These are phyloP conservation scores for Leptosphaerulina australis DNA, from an alignment of 2,329 filamentous ascomycete species.

Conservation along the genomic window DNA sequence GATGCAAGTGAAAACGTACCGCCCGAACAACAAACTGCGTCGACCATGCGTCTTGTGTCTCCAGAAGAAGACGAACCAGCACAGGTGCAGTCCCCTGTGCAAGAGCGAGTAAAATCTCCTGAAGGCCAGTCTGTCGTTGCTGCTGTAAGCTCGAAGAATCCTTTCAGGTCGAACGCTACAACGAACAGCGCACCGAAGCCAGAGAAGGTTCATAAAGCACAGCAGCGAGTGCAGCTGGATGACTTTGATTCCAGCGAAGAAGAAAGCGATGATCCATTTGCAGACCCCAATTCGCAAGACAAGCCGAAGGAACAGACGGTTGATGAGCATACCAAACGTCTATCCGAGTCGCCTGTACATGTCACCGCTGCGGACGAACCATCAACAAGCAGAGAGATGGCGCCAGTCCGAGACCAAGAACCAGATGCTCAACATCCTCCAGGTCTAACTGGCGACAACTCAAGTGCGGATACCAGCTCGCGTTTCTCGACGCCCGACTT, in stretches of 20 bases:
- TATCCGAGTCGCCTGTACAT: conserved; percentile 72
- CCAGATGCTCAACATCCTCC: conserved; percentile 58
- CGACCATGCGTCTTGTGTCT: conserved; percentile 45
- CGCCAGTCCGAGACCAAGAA: conserved; percentile 33
- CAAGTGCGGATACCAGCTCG: conserved; percentile 65
- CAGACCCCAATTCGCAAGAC: conserved; percentile 46
- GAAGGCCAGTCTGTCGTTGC: conserved; percentile 29
- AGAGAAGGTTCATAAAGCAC: conserved; percentile 64
- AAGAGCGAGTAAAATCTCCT: conserved; percentile 30
- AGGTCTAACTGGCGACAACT: conserved; percentile 71
- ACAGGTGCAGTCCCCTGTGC: conserved; percentile 18
- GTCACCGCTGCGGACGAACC: conserved; percentile 63
- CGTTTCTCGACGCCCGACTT: conserved; percentile 46
- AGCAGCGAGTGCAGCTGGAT: conserved; percentile 69
- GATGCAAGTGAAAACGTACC: conserved; percentile 19
- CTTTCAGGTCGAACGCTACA: conserved; percentile 40
- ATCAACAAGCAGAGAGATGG: conserved; percentile 37
- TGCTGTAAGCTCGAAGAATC: conserved; percentile 41
- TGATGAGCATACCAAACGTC: conserved; percentile 35
- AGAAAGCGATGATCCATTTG: conserved; percentile 55
- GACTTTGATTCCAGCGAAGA: conserved; percentile 67
- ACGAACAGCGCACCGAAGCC: conserved; percentile 58
- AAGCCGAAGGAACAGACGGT: conserved; percentile 27
- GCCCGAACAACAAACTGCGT: conserved; percentile 25
- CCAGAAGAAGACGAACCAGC: conserved; percentile 28